Percentiles rank a stretch among this genome's conserved stretches.
Evolutionary conservation across 2,329 filamentous ascomycete genomes (phyloP).

Genomic region (Epichloe sibirici): DNA sequence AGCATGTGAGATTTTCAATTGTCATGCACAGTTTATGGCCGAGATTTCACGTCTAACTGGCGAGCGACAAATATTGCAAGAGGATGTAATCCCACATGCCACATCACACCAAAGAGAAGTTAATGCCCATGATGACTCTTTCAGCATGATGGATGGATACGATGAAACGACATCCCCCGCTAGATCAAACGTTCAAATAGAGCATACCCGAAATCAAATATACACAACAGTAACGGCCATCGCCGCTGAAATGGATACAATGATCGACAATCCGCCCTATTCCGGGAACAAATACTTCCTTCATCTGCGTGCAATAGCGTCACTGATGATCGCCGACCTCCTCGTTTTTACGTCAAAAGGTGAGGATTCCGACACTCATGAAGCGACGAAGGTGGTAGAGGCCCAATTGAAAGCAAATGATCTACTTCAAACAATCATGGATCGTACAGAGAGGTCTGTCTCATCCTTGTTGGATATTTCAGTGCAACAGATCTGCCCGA

Average conservation of each 20-base stretch:
- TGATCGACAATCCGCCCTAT: slow-evolving; percentile 60
- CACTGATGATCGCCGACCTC: slow-evolving; percentile 65
- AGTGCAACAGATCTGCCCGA: not conserved
- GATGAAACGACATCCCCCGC: not conserved
- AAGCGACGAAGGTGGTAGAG: slow-evolving; percentile 15
- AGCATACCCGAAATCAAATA: slow-evolving; percentile 36
- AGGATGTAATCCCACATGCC: slow-evolving; percentile 3
- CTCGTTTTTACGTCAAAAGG: slow-evolving; percentile 24
- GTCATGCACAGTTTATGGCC: slow-evolving; percentile 45
- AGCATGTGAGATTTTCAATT: slow-evolving; percentile 67
- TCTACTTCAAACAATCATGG: slow-evolving; percentile 16
- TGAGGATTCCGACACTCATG: slow-evolving; percentile 1
- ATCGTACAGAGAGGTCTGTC: slow-evolving; percentile 16
- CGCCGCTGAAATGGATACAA: slow-evolving; percentile 54
- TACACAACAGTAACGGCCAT: slow-evolving; percentile 49
- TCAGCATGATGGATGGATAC: not conserved
- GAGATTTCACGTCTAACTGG: slow-evolving; percentile 26
- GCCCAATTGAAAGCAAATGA: slow-evolving; percentile 18
- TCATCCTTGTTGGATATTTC: slow-evolving; percentile 7
- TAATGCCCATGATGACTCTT: not conserved
- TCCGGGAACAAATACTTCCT: slow-evolving; percentile 55
- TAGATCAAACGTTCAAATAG: slow-evolving; percentile 13
- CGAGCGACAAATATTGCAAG: slow-evolving; percentile 2
- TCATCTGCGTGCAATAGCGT: slow-evolving; percentile 59
- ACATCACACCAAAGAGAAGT: not conserved